Evolutionary conservation across 2,329 filamentous ascomycete genomes (phyloP), one percentile per base, ranked within the genome.

Genomic region (Clonostachys rhizophaga): DNA sequence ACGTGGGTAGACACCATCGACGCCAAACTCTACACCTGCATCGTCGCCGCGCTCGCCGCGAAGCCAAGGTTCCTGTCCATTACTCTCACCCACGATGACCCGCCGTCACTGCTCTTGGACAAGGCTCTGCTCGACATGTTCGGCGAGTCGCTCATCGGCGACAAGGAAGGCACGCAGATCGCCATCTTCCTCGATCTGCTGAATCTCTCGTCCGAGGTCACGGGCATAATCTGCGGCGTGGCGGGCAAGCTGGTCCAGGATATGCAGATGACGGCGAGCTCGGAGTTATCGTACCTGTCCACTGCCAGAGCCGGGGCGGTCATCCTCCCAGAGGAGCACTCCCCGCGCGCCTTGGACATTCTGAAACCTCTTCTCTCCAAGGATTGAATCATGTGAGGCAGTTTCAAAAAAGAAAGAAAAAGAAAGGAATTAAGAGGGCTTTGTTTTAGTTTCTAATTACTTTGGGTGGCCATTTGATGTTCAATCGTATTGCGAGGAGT

Each of bases 141-240:
- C 56, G 82, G 84, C 17, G 85, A 87, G 56, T 80, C 89, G 1
- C 71, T 97, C 3, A 80, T 96, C 0, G 91, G 89, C 12, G 76
- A 85, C 50, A 88, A 81, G 42, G 83, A 83, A 46, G 84, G 84
- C 54, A 82, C 81, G 49, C 75, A 91, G 34, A 82, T 95, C 2
- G 91, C 94, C 2, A 94, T 99, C 55, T 92, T 91, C 49, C 77
- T 99, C 5, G 90, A 97, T 57, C 76, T 99, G 24, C 83, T 81
- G 17, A 83, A 82, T 40, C 71, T 97, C 39, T 89, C 92, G 0
- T 77, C 92, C 40, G 90, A 96, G 64, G 91, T 90, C 8, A 95
- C 91, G 1, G 92, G 92, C 18, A 96, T 99, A 49, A 90, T 99
- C 5, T 96, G 91, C 55, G 92, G 94, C 30, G 89, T 99, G 3